Conservation (phyloP, 495 filamentous ascomycete species). For the Neurospora sublineolata region DNA sequence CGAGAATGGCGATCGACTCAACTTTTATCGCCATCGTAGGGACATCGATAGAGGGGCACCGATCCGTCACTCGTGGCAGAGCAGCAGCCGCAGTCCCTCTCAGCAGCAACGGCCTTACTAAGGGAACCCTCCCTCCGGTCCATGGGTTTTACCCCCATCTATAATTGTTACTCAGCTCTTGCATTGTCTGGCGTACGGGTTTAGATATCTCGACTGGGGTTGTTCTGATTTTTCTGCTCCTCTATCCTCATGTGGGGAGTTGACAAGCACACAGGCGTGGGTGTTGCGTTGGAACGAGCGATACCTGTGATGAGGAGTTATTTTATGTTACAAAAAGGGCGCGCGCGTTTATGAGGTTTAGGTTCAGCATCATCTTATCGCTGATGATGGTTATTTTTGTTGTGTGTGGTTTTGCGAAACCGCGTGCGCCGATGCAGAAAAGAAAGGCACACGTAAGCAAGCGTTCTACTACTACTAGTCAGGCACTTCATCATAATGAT, state of each 20-base stretch:
- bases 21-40: slow-evolving; percentile 23
- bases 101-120: slow-evolving; percentile 21
- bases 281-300: background rate
- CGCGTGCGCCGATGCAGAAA: background rate
- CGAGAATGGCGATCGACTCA: slow-evolving; percentile 23
- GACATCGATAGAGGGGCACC: slow-evolving; percentile 15
- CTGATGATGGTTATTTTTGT: background rate
- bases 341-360: background rate
- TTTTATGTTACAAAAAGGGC: background rate
- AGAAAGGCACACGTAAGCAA: background rate
- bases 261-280: background rate
- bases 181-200: slow-evolving; percentile 10
- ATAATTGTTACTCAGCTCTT: slow-evolving; percentile 15
- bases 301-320: background rate
- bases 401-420: background rate
- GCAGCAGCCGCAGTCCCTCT: slow-evolving; percentile 17
- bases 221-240: background rate
- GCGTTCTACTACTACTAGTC: background rate
- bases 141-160: background rate
- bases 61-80: slow-evolving; percentile 21
- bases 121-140: background rate
- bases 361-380: background rate
- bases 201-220: background rate
- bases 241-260: background rate
- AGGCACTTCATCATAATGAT: background rate